A percentile compares a stretch with the other conserved stretches of the same genome.
Conservation (phyloP, 2,329 filamentous ascomycete genomes). For the Colletotrichum zoysiae region DNA sequence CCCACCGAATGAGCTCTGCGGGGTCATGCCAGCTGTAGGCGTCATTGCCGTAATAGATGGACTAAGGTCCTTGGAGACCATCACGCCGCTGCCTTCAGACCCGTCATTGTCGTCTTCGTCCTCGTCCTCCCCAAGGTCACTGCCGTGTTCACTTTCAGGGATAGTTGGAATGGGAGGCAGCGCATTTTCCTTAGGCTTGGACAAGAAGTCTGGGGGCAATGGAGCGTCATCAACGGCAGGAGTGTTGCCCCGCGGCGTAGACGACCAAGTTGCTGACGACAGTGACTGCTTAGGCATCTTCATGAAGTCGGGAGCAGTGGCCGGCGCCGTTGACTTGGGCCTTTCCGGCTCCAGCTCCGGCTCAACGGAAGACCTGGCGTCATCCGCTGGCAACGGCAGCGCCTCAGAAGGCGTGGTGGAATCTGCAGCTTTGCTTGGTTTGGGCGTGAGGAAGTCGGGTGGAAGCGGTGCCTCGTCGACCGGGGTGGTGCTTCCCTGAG, state of each 20-base stretch:
- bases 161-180: constrained; percentile 32
- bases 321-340: constrained; percentile 43
- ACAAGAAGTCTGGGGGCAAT: constrained; percentile 54
- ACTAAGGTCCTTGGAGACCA: constrained; percentile 74
- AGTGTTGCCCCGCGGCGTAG: constrained; percentile 26
- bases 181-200: constrained; percentile 46
- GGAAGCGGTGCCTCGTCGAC: constrained; percentile 46
- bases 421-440: constrained; percentile 45
- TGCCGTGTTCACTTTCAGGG: constrained; percentile 40
- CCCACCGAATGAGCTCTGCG: constrained; percentile 70
- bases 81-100: constrained; percentile 72
- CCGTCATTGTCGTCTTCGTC: constrained; percentile 63
- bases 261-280: constrained; percentile 37
- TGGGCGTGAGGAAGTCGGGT: constrained; percentile 46
- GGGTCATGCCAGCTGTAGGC: constrained; percentile 65
- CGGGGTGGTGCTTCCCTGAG: constrained; percentile 42
- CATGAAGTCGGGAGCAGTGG: constrained; percentile 35
- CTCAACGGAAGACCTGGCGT: constrained; percentile 4
- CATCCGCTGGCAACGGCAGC: constrained; percentile 27
- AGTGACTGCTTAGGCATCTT: constrained; percentile 41
- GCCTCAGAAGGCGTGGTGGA: constrained; percentile 27
- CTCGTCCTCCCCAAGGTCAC: constrained; percentile 55
- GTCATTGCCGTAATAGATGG: constrained; percentile 60
- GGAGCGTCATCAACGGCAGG: constrained; percentile 53
- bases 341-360: constrained; percentile 28